Conservation (phyloP, 2,329 filamentous ascomycete species). For the Ophiostoma ips region DNA sequence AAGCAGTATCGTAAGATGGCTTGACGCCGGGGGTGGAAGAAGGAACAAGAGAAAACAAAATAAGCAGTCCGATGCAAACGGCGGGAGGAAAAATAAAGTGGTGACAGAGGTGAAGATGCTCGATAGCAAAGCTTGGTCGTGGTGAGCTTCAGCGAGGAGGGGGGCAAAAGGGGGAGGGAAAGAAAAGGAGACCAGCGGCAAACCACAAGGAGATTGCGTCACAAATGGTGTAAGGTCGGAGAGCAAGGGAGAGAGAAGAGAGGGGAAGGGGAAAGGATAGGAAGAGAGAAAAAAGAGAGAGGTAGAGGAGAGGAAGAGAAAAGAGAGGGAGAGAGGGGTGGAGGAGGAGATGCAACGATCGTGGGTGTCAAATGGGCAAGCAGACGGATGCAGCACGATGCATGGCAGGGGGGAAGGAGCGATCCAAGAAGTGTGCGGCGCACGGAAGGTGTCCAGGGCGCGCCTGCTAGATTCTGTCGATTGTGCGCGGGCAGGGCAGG, state of each 20-base stretch:
- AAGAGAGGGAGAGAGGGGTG: not conserved
- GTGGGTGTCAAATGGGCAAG: not conserved
- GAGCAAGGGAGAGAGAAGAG: not conserved
- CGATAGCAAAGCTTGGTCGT: no score
- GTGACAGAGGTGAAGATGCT: not conserved
- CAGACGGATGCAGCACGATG: not conserved
- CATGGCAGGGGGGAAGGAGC: not conserved
- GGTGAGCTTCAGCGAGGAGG: not conserved
- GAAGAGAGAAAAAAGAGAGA: not conserved
- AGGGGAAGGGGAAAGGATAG: not conserved
- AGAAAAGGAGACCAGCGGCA: not conserved
- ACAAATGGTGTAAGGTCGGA: not conserved
- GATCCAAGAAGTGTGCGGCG: not conserved
- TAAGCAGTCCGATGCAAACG: not conserved
- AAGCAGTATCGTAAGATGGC: no score
- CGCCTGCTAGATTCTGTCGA: not conserved
- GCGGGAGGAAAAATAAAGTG: not conserved
- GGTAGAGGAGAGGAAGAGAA: not conserved
- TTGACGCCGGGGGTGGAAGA: not conserved
- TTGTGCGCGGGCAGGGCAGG: not conserved
- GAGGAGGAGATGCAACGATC: not conserved
- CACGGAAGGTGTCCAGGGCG: constrained; percentile 3
- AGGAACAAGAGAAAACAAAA: not conserved
- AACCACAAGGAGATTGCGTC: not conserved
- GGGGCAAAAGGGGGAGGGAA: not conserved